Evolutionary conservation across 2,329 filamentous ascomycete genomes (phyloP).

Genomic region (Aureobasidium vineae): DNA sequence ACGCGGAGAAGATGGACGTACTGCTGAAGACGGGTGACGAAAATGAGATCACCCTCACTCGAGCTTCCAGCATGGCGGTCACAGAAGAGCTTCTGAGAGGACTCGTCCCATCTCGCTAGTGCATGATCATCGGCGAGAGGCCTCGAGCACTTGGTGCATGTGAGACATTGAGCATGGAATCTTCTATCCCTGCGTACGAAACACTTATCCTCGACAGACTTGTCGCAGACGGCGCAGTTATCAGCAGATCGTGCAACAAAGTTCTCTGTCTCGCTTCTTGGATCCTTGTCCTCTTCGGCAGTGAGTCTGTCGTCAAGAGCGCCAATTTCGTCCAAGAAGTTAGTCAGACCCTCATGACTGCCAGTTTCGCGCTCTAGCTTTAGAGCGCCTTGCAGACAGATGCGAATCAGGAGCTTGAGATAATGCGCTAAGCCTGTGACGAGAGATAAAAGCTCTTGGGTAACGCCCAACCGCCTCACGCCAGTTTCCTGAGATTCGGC

Average conservation of each 20-base stretch:
- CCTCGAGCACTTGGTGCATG: constrained; percentile 66
- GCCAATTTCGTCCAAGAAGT: constrained; percentile 79
- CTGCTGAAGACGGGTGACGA: constrained; percentile 83
- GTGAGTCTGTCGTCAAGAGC: constrained; percentile 76
- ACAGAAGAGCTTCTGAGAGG: constrained; percentile 70
- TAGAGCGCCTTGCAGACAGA: constrained; percentile 89
- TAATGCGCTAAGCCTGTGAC: constrained; percentile 97
- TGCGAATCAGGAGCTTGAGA: constrained; percentile 93
- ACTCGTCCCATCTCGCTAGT: constrained; percentile 69
- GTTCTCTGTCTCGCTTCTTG: constrained; percentile 42
- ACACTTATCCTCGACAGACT: constrained; percentile 94
- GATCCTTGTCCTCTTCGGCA: constrained; percentile 60
- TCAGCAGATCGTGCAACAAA: constrained; percentile 58
- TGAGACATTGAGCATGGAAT: constrained; percentile 80
- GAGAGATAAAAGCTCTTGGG: constrained; percentile 94
- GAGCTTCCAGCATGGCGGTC: constrained; percentile 49
- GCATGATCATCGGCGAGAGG: constrained; percentile 67
- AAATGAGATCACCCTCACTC: constrained; percentile 62
- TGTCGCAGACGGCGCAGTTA: constrained; percentile 75
- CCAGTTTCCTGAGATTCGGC: constrained; percentile 92
- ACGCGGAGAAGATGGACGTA: constrained; percentile 92
- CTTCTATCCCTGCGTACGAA: constrained; percentile 69
- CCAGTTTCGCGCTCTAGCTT: constrained; percentile 83
- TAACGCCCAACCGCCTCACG: constrained; percentile 89
- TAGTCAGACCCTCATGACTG: constrained; percentile 70